Conservation (phyloP, 2,329 filamentous ascomycete genomes). For the Lasiodiplodia hormozganensis region DNA sequence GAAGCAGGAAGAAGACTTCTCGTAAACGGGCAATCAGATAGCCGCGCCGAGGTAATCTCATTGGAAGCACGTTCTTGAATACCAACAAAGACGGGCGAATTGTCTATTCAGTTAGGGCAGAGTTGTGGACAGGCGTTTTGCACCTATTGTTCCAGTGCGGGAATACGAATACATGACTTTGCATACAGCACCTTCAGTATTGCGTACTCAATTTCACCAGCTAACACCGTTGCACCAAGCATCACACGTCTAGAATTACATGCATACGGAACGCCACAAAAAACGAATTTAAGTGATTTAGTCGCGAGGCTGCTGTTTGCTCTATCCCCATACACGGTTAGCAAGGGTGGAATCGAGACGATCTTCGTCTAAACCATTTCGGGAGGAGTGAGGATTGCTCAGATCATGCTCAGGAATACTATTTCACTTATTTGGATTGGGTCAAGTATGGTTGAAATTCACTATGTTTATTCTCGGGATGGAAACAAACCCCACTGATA, state of each 20-base stretch:
- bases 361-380: no score
- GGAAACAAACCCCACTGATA: no score
- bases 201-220: not conserved
- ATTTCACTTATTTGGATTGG: no score
- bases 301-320: no score
- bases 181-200: not conserved
- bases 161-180: constrained; percentile 20
- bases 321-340: no score
- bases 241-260: not conserved
- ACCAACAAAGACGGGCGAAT: constrained; percentile 13
- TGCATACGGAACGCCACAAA: no score
- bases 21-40: constrained; percentile 49
- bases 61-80: constrained; percentile 14
- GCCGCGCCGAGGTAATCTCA: not conserved
- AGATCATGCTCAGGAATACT: no score
- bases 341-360: no score
- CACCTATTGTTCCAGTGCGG: not conserved
- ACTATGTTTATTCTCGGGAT: no score
- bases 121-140: constrained; percentile 13
- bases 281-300: no score
- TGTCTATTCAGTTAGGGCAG: constrained; percentile 16
- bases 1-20: constrained; percentile 72
- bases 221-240: not conserved
- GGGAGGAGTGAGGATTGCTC: no score
- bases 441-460: no score